A percentile compares a stretch with the other conserved stretches of the same genome.
Conservation (phyloP, 192 early-diverging fungal genomes). For the Coemansia sp. region DNA sequence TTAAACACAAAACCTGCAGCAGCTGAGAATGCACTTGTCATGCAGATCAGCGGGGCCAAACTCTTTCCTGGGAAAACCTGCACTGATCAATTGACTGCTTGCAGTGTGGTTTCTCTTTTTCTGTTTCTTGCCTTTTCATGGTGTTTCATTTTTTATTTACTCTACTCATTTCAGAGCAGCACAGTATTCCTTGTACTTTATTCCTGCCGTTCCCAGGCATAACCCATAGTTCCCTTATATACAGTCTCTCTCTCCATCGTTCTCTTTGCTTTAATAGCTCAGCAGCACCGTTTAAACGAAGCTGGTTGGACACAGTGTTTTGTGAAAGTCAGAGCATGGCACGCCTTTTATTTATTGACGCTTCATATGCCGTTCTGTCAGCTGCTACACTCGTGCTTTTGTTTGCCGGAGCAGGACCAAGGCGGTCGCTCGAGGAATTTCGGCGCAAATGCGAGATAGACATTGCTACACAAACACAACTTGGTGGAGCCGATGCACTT, state of each 20-base stretch:
- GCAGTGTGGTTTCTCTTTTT: neutral
- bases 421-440: conserved; percentile 51
- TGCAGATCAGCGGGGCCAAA: no score
- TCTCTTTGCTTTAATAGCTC: neutral
- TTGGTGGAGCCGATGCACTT: conserved; percentile 8
- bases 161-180: neutral
- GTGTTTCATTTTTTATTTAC: neutral
- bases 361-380: conserved; percentile 45
- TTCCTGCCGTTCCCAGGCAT: neutral
- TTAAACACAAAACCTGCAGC: no score
- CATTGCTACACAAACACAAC: conserved; percentile 27
- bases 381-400: conserved; percentile 32
- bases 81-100: neutral
- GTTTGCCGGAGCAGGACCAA: conserved; percentile 24
- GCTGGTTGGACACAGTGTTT: neutral
- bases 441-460: conserved; percentile 46
- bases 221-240: neutral
- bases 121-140: neutral
- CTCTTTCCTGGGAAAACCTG: no score
- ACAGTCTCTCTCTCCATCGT: neutral
- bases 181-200: conserved; percentile 1
- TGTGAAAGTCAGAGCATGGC: neutral
- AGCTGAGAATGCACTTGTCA: no score
- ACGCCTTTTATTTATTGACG: conserved; percentile 33
- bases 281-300: neutral